phyloP scores from a whole-genome alignment of 2,329 filamentous ascomycete genomes.

The Diaporthe amygdali region DNA sequence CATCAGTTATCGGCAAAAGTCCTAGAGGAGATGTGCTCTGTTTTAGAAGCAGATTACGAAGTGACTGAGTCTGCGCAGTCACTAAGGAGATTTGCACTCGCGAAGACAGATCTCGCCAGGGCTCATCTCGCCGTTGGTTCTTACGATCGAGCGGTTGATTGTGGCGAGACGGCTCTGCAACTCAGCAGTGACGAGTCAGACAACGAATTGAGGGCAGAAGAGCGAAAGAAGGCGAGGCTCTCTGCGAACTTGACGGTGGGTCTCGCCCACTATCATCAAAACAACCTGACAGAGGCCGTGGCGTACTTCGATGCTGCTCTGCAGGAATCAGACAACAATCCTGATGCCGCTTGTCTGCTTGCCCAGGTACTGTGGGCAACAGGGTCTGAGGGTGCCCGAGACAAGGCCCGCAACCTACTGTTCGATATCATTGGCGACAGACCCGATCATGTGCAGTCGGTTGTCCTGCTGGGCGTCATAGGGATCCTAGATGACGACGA shows the following conservation, averaged over 20 bases:
- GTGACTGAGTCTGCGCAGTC: slow-evolving; percentile 76
- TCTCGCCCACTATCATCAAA: slow-evolving; percentile 76
- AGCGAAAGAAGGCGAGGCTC: slow-evolving; percentile 73
- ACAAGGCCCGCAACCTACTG: slow-evolving; percentile 78
- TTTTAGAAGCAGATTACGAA: slow-evolving; percentile 83
- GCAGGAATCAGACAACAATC: slow-evolving; percentile 74
- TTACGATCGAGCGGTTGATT: slow-evolving; percentile 74
- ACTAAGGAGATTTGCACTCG: slow-evolving; percentile 78
- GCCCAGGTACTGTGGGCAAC: slow-evolving; percentile 95
- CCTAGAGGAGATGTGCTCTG: slow-evolving; percentile 70
- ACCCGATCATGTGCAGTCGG: slow-evolving; percentile 77
- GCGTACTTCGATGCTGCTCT: slow-evolving; percentile 82
- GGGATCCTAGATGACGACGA: slow-evolving; percentile 80
- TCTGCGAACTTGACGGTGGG: slow-evolving; percentile 88
- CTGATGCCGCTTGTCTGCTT: slow-evolving; percentile 85
- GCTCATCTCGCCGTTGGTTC: slow-evolving; percentile 73
- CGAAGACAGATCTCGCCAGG: slow-evolving; percentile 87
- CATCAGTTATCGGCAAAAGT: slow-evolving; percentile 65
- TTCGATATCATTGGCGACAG: slow-evolving; percentile 79
- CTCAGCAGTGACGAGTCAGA: slow-evolving; percentile 76
- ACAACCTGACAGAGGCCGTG: slow-evolving; percentile 72
- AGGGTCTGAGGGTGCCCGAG: slow-evolving; percentile 74
- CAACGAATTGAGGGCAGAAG: slow-evolving; percentile 67
- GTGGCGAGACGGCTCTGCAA: slow-evolving; percentile 80
- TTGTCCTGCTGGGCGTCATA: slow-evolving; percentile 83